phyloP scores from a whole-genome alignment of 768 basidiomycete species.

The Calvatia gigantea region DNA sequence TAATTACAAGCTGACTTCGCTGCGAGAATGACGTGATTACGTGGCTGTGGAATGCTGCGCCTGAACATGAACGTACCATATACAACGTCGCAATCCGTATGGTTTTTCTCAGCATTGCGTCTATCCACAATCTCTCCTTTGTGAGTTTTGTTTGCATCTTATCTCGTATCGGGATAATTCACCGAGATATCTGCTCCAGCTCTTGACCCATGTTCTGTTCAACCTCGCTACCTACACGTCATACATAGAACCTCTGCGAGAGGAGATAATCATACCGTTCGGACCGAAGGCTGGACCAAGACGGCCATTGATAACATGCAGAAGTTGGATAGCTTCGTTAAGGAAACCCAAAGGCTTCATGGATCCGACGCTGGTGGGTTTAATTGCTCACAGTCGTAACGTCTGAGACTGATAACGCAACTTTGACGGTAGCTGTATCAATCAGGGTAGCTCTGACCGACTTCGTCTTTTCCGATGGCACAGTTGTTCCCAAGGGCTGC shows the following conservation, averaged over 20 bases:
- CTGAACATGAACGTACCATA: slow-evolving; percentile 20
- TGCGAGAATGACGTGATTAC: slow-evolving; percentile 34
- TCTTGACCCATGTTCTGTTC: slow-evolving; percentile 34
- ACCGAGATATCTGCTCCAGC: slow-evolving; percentile 16
- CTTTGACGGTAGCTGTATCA: slow-evolving; percentile 20
- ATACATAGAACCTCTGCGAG: slow-evolving; percentile 33
- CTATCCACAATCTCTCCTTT: slow-evolving; percentile 33
- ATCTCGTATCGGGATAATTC: background rate
- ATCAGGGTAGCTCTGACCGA: slow-evolving; percentile 32
- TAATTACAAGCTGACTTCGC: background rate
- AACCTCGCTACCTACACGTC: slow-evolving; percentile 28
- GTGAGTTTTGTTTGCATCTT: slow-evolving; percentile 18
- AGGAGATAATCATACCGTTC: slow-evolving; percentile 31
- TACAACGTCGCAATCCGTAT: slow-evolving; percentile 25
- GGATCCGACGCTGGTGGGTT: slow-evolving; percentile 22
- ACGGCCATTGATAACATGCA: slow-evolving; percentile 32
- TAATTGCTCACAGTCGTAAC: slow-evolving; percentile 6
- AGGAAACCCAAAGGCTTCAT: slow-evolving; percentile 37
- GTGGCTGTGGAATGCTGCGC: slow-evolving; percentile 33
- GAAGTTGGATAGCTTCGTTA: slow-evolving; percentile 49
- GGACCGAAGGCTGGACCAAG: slow-evolving; percentile 29
- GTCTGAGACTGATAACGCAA: slow-evolving; percentile 8
- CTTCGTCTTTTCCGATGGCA: slow-evolving; percentile 43
- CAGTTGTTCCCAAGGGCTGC: slow-evolving; percentile 34
- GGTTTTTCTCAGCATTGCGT: slow-evolving; percentile 33